Evolutionary conservation across 768 basidiomycete genomes (phyloP).

Genomic region (Suillus ampliporus): DNA sequence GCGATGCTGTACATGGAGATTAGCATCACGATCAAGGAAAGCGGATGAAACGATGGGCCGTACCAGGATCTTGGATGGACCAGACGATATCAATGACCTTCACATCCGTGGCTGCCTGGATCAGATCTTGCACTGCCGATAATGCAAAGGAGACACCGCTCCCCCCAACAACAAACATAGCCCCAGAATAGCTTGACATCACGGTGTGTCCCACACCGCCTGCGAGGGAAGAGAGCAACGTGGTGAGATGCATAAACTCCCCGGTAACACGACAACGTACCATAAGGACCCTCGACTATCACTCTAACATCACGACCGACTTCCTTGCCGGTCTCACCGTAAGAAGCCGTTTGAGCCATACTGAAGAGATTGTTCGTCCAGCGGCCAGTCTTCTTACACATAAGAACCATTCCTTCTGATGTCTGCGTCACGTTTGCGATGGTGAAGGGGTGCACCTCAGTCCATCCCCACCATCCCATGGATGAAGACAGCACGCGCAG

Average conservation of each 20-base stretch:
- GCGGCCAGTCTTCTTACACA: conserved; percentile 55
- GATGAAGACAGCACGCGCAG: conserved; percentile 49
- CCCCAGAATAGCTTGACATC: conserved; percentile 54
- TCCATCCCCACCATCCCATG: conserved; percentile 45
- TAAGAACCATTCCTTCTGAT: conserved; percentile 51
- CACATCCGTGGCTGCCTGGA: conserved; percentile 42
- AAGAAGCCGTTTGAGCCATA: conserved; percentile 40
- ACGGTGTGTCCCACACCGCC: conserved; percentile 52
- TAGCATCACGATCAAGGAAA: conserved; percentile 13
- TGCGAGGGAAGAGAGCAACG: conserved; percentile 19
- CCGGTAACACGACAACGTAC: conserved; percentile 21
- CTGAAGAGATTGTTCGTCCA: conserved; percentile 55
- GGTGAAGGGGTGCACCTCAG: conserved; percentile 59
- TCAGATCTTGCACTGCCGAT: conserved; percentile 56
- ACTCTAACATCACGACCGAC: conserved; percentile 35
- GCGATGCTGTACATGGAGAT: conserved; percentile 29
- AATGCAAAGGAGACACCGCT: conserved; percentile 66
- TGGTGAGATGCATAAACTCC: not conserved
- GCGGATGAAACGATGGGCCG: conserved; percentile 23
- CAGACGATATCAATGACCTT: conserved; percentile 60
- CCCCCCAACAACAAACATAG: conserved; percentile 63
- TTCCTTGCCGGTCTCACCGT: conserved; percentile 24
- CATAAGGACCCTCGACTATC: conserved; percentile 57
- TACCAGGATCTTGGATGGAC: conserved; percentile 52
- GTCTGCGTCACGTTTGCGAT: conserved; percentile 50